Conservation (phyloP, 768 basidiomycete species). For the Mycena epipterygia region DNA sequence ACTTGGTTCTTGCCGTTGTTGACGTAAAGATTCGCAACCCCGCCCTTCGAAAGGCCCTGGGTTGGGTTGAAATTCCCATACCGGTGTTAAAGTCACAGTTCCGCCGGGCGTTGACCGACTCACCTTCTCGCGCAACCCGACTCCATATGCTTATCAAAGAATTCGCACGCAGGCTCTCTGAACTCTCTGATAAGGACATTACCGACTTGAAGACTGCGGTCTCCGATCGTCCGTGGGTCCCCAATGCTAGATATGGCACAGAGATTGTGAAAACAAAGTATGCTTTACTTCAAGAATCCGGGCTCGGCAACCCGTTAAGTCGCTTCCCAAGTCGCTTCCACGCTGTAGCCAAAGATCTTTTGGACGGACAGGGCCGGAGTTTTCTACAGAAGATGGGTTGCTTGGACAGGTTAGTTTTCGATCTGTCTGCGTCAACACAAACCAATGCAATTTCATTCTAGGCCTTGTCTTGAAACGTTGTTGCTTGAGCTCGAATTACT, state of each 20-base stretch:
- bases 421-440: background rate
- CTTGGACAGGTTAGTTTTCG: constrained; percentile 12
- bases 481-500: constrained; percentile 22
- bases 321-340: constrained; percentile 34
- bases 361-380: constrained; percentile 3
- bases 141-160: constrained; percentile 20
- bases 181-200: constrained; percentile 15
- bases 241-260: background rate
- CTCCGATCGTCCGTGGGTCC: constrained; percentile 23
- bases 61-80: constrained; percentile 20
- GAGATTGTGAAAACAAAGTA: constrained; percentile 10
- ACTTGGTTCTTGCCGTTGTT: constrained; percentile 23
- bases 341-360: constrained; percentile 1
- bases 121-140: background rate
- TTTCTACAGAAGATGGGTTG: constrained; percentile 33
- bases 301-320: constrained; percentile 1
- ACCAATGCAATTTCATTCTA: background rate
- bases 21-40: background rate
- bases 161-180: background rate
- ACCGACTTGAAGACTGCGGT: background rate
- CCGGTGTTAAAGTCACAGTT: constrained; percentile 18
- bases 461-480: constrained; percentile 26
- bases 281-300: constrained; percentile 19
- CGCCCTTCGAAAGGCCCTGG: constrained; percentile 17
- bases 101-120: background rate